Evolutionary conservation across 1,139 yeast species (phyloP), one percentile per base, ranked within the genome.

Genomic region (Nakaseomyces nivariensis): DNA sequence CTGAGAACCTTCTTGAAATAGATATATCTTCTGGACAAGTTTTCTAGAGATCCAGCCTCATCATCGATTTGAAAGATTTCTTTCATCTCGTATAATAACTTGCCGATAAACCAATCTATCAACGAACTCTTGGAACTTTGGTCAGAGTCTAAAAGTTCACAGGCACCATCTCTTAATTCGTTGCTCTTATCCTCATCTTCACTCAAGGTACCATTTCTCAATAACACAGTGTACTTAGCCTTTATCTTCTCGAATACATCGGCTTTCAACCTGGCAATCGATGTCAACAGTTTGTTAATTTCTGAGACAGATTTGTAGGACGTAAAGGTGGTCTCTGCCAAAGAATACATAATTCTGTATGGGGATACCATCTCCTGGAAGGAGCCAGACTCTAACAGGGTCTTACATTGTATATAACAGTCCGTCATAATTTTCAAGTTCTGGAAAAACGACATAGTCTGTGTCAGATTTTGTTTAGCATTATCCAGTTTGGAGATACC

Each of bases 11-110:
- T 81, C 57, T 84, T 82, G 67, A 88, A 84, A 66, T 85, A 92
- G 33, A 90, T 77, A 63, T 80, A 92, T 48, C 98, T 73, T 57
- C 97, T 72, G 22, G 80, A 76, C 45, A 92, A 70, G 66, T 92
- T 92, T 54, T 92, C 98, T 54, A 92, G 70, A 1, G 95, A 84
- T 0, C 97, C 97, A 0, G 98, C 97, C 67, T 90, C 98, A 58
- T 89, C 97, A 22, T 79, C 74, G 31, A 81, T 74, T 50, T 79
- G 77, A 67, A 92, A 92, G 11, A 92, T 87, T 26, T 78, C 72
- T 42, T 77, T 76, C 51, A 92, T 81, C 60, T 90, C 97, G 56
- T 77, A 77, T 50, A 92, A 72, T 55, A 85, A 82, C 41, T 75
- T 72, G 54, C 78, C 79, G 54, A 86, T 78, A 66, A 85, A 87